These are phyloP conservation scores for Lipomyces sp. DNA, from an alignment of 805 yeast genomes.

Conservation along the genomic window DNA sequence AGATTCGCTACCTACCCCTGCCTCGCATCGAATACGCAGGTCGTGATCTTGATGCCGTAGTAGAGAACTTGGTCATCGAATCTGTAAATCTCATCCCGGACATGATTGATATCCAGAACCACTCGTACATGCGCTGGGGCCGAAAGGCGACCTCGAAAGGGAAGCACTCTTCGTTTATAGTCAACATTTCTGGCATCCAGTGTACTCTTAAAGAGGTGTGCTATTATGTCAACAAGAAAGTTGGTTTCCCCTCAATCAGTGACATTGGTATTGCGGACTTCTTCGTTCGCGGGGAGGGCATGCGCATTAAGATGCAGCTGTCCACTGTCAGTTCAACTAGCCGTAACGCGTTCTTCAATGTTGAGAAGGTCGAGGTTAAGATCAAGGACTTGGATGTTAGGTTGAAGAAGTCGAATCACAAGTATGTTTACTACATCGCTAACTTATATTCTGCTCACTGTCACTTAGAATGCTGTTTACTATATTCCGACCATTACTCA, in stretches of 20 bases:
- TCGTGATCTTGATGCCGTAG: constrained; percentile 29
- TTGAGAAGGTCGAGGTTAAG: constrained; percentile 34
- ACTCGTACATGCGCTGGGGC: constrained; percentile 25
- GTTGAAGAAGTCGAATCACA: constrained; percentile 33
- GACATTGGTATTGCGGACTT: constrained; percentile 35
- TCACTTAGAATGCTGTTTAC: constrained; percentile 21
- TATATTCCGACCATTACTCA: constrained; percentile 32
- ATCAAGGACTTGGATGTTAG: constrained; percentile 25
- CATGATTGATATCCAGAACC: constrained; percentile 31
- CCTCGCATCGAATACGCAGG: constrained; percentile 36
- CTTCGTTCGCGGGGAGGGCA: constrained; percentile 31
- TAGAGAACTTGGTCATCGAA: constrained; percentile 34
- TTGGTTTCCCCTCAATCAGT: constrained; percentile 27
- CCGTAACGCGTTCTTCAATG: constrained; percentile 28
- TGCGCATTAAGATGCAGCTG: constrained; percentile 21
- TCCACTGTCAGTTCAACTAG: constrained; percentile 15
- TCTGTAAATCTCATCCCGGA: constrained; percentile 32
- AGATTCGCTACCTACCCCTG: constrained; percentile 30
- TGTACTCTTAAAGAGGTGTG: constrained; percentile 29
- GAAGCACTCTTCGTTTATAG: constrained; percentile 18
- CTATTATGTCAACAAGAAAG: constrained; percentile 32
- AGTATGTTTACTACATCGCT: background rate
- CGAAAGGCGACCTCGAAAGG: constrained; percentile 16
- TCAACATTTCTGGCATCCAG: constrained; percentile 30
- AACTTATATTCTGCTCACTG: background rate